Percentiles rank a stretch among this genome's conserved stretches.
These are phyloP conservation scores for Arabidopsis thaliana DNA, from an alignment of 345 rosid genomes.

Conservation along the genomic window DNA sequence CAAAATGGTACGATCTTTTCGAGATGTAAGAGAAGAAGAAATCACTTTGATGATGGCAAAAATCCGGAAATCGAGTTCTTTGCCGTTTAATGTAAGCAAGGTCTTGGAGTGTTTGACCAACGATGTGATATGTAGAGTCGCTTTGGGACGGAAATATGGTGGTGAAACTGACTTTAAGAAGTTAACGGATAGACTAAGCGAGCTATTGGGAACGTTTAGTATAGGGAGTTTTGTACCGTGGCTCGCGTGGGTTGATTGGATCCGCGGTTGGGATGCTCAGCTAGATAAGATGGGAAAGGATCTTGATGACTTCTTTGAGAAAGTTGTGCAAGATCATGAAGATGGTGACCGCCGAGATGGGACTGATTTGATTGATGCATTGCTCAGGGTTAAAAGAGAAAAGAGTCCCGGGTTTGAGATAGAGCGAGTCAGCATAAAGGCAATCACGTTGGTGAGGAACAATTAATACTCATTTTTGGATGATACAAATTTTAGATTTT, in stretches of 20 bases:
- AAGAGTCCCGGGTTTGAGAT: constrained; percentile 39
- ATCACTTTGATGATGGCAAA: constrained; percentile 40
- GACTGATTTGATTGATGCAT: constrained; percentile 32
- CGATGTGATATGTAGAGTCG: constrained; percentile 57
- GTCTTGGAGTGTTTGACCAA: constrained; percentile 42
- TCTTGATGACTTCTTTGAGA: constrained; percentile 45
- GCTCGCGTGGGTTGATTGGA: constrained; percentile 55
- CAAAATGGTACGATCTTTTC: constrained; percentile 53
- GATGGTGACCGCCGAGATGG: neutral
- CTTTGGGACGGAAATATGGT: constrained; percentile 58
- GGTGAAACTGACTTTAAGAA: constrained; percentile 48
- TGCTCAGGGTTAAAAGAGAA: constrained; percentile 40
- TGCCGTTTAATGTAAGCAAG: constrained; percentile 52
- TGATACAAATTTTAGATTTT: neutral
- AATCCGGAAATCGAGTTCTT: constrained; percentile 33
- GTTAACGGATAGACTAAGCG: constrained; percentile 41
- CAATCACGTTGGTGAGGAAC: constrained; percentile 48
- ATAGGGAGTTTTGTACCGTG: constrained; percentile 60
- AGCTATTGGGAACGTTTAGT: constrained; percentile 46
- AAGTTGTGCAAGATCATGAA: constrained; percentile 39
- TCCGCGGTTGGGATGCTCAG: constrained; percentile 36
- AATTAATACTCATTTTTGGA: neutral
- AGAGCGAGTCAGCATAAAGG: constrained; percentile 46
- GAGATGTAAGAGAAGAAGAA: constrained; percentile 56
- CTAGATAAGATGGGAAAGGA: constrained; percentile 36